Base-by-base conservation (phyloP, 768 basidiomycete species). In the Xerocomellus chrysenteron region DNA sequence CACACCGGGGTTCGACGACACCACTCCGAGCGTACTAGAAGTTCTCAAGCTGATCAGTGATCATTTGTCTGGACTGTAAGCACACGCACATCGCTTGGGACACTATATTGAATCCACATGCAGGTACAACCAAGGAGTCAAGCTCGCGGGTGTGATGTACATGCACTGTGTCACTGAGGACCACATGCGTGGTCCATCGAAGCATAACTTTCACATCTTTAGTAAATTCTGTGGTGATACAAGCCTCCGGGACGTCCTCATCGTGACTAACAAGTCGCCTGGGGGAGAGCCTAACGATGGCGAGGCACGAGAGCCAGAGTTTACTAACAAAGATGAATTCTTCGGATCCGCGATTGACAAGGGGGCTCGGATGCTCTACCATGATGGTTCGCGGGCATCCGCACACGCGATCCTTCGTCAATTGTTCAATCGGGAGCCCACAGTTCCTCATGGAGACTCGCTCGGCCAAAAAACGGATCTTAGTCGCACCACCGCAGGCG, bases 1-100 rank as follows among this genome's bases (percentile, higher is more conserved):
- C 60, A 85, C 82, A 0, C 83, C 83, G 2, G 83, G 83, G 5
- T 84, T 84, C 55, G 81, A 83, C 57, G 81, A 83, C 56, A 76
- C 78, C 4, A 39, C 37, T n/a, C 72, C 68, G 41, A 78, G 71
- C 54, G 80, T 82, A 42, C 70, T 75, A 0, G 75, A 77, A 14
- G 73, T 83, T 5, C 67, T 83, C 24, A 74, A 70, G 32, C 71
- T 74, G 70, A 80, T 82, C 44, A 78, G 80, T 58, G 74, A 21
- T 16, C 61, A 62, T 24, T 62, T 65, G 41, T 47, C 64, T 26
- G 56, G 56, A 48, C 60, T 62, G 67, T 68, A 49, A 62, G 67
- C 26, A 42, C 14, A 4, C 37, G 32, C 43, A 28, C 26, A 17
- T 57, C 24, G 19, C 21, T 19, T 16, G 19, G 14, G 24, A n/a